Evolutionary conservation across 2,329 filamentous ascomycete genomes (phyloP), one percentile per base, ranked within the genome.

Genomic region (Paracorniculantispora psalliotae): DNA sequence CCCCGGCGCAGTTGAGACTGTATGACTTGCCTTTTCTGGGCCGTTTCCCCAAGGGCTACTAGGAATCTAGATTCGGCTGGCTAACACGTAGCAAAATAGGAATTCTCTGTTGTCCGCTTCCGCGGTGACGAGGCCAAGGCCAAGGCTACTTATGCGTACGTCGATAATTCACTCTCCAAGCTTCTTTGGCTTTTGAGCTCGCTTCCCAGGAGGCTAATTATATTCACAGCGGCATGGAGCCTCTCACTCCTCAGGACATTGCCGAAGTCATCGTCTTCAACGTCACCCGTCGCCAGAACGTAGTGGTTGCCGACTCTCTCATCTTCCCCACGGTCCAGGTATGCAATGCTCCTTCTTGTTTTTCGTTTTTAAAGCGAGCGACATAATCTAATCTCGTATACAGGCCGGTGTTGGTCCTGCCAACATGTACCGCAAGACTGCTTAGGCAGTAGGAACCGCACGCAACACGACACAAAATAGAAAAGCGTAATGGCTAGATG

Each of bases 241-340:
- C 92, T 43, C 79, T 97, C 65, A 96, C 91, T 0, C 89, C 90
- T 0, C 90, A 94, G 52, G 92, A 97, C 69, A 92, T 97, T 68
- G 92, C 92, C 13, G 92, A 97, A 76, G 81, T 96, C 30, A 81
- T 96, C 35, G 92, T 97, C 8, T 97, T 96, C 70, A 81, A 89
- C 2, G 91, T 89, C 4, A 88, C 89, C 3, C 83, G 92, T 67
- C 84, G 88, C 66, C 91, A 96, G 76, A 97, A 97, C 71, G 91
- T 96, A 5, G 91, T 96, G 21, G 75, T 97, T 65, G 92, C 92
- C 21, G 92, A 97, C 74, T 89, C 90, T 6, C 75, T 97, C 62
- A 79, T 97, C 56, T 96, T 89, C 74, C 92, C 92, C 5, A 94
- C 88, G 67, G 92, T 96, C 71, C 92, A 97, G 83, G 91, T 91